Evolutionary conservation across 768 basidiomycete species (phyloP).

Genomic region (Rhizopogon vesiculosus): DNA sequence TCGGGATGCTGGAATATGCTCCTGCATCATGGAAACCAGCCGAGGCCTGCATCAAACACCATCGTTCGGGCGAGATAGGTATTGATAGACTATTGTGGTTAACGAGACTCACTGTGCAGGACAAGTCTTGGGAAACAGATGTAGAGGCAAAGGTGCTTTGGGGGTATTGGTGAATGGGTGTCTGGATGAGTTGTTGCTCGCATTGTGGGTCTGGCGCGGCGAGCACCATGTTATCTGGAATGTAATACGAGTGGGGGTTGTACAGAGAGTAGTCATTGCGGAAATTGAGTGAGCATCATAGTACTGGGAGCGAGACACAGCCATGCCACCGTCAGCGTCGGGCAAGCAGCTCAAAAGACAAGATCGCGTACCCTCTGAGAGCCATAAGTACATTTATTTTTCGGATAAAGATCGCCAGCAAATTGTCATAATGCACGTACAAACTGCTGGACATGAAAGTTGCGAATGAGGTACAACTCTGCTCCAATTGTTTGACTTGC

Average conservation of each 20-base stretch:
- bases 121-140: background rate
- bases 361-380: too few species aligned
- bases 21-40: conserved; percentile 4
- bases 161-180: conserved; percentile 14
- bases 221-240: conserved; percentile 26
- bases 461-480: too few species aligned
- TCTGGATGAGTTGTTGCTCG: conserved; percentile 18
- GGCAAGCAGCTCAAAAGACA: too few species aligned
- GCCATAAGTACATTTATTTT: too few species aligned
- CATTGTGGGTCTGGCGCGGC: conserved; percentile 22
- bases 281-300: conserved; percentile 16
- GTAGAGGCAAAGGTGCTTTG: conserved; percentile 4
- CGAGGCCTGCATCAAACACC: background rate
- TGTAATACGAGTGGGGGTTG: conserved; percentile 14
- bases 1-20: conserved; percentile 8
- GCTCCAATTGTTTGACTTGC: too few species aligned
- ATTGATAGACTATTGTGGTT: background rate
- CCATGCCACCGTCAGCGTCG: too few species aligned
- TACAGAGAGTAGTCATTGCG: conserved; percentile 6
- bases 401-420: too few species aligned
- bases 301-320: background rate
- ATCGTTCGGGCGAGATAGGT: background rate
- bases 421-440: too few species aligned
- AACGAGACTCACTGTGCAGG: conserved; percentile 11
- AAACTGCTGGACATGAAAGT: too few species aligned